Percentiles rank a stretch among this genome's conserved stretches.
These are phyloP conservation scores for Cicer judaicum DNA, from an alignment of 306 rosid species.

Conservation along the genomic window DNA sequence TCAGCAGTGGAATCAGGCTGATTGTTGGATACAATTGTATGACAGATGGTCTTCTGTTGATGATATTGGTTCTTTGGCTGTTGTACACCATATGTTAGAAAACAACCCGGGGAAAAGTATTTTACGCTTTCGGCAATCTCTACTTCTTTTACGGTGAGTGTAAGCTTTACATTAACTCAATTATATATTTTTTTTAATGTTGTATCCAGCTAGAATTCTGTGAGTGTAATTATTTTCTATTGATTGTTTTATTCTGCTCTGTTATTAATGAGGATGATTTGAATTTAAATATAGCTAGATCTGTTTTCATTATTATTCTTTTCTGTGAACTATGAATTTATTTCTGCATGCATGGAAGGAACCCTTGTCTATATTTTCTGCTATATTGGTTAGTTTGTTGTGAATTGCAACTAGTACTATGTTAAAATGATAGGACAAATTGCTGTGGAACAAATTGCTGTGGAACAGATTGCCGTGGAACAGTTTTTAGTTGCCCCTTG, in stretches of 20 bases:
- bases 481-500: no score
- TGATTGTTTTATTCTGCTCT: conserved; percentile 16
- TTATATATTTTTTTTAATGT: background rate
- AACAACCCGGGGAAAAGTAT: conserved; percentile 88
- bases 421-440: no score
- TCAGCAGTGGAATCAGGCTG: conserved; percentile 76
- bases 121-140: conserved; percentile 83
- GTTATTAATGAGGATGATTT: conserved; percentile 8
- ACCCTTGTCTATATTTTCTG: conserved; percentile 29
- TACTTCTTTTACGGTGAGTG: conserved; percentile 73
- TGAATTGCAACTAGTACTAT: no score
- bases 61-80: conserved; percentile 90
- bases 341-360: conserved; percentile 32
- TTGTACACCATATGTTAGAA: conserved; percentile 73
- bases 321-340: conserved; percentile 26
- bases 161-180: conserved; percentile 1
- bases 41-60: conserved; percentile 88
- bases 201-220: conserved; percentile 7
- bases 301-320: conserved; percentile 1
- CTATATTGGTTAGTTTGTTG: background rate
- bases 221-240: conserved; percentile 18
- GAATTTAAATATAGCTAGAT: conserved; percentile 12
- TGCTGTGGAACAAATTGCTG: no score
- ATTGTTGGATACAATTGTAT: conserved; percentile 89
- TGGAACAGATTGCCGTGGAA: no score